Conservation (phyloP, 768 basidiomycete species). For the Suillus variegatus region DNA sequence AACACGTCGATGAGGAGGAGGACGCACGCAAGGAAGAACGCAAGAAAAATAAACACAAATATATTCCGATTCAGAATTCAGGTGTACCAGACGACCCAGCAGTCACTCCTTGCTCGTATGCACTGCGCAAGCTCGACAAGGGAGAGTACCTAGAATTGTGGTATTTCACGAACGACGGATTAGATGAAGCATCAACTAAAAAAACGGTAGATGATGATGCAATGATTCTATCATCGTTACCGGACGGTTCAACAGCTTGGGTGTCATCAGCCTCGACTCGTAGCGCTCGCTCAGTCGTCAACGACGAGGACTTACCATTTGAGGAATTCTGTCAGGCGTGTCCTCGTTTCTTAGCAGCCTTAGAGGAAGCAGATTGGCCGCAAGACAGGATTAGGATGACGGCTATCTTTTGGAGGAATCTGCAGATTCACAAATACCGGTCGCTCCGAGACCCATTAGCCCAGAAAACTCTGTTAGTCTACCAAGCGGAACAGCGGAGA, state of each 20-base stretch:
- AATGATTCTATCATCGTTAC: not conserved
- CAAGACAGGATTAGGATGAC: not conserved
- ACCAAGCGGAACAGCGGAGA: not conserved
- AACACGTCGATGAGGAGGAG: not conserved
- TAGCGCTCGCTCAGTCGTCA: rapidly evolving
- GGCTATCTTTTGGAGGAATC: not conserved
- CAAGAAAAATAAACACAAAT: slow-evolving; percentile 6
- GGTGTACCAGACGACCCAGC: not conserved
- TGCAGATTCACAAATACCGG: not conserved
- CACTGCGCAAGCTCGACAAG: not conserved
- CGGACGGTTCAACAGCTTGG: not conserved
- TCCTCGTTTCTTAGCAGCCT: rapidly evolving
- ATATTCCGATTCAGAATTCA: not conserved
- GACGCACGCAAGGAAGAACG: not conserved
- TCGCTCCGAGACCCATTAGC: rapidly evolving
- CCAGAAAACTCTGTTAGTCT: not conserved
- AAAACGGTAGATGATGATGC: not conserved
- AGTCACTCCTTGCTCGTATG: not conserved
- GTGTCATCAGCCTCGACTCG: not conserved
- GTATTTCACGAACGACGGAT: slow-evolving; percentile 2
- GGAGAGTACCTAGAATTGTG: not conserved
- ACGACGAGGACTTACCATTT: not conserved
- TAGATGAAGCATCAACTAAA: not conserved
- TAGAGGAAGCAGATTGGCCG: not conserved
- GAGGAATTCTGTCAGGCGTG: not conserved